Base-by-base conservation (phyloP, 768 basidiomycete species). In the Termitomyces sp. region DNA sequence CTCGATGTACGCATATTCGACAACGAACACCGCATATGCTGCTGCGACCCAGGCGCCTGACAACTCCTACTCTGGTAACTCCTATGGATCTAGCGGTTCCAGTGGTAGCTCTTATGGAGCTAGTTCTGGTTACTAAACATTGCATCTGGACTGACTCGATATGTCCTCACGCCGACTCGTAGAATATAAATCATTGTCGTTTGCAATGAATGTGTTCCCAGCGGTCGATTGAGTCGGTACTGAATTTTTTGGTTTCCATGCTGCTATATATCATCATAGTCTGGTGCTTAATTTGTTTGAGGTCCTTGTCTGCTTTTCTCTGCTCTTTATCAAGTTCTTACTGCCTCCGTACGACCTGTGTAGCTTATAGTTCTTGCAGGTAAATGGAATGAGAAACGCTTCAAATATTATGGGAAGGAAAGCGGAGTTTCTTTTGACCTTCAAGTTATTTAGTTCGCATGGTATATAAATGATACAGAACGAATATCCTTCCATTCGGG, bases 231-330 rank as follows among this genome's bases (percentile, higher is more conserved):
- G 69, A 61, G 55, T 61, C 53, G 64, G 72, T 74, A 70, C 69
- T 67, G 43, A 20, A 20, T 32, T 70, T 74, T 70, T 74, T 69
- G 69, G 69, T 12, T 68, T 72, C 68, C 67, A 65, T 65, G 72
- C 64, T 74, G 72, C 69, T 74, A 69, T 68, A 69, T 71, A 69
- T 73, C n/a, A 47, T 45, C n/a, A 47, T 45, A 42, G 66, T 70
- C 67, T 61, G 66, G 70, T 75, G 70, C 69, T 69, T 76, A 75
- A 73, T 68, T 63, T 43, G 54, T 63, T 67, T 65, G 68, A 70
- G 70, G 69, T 69, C 63, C 61, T 68, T 64, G 64, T 58, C 55
- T 64, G 58, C 6, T 53, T 56, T 33, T 57, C 49, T 40, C 7
- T 40, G 54, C 40, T 20, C 8, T 20, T 20, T 42, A 42, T 42